Conservation (phyloP, 1,284 basidiomycete genomes). For the Pterulicium gracile region DNA sequence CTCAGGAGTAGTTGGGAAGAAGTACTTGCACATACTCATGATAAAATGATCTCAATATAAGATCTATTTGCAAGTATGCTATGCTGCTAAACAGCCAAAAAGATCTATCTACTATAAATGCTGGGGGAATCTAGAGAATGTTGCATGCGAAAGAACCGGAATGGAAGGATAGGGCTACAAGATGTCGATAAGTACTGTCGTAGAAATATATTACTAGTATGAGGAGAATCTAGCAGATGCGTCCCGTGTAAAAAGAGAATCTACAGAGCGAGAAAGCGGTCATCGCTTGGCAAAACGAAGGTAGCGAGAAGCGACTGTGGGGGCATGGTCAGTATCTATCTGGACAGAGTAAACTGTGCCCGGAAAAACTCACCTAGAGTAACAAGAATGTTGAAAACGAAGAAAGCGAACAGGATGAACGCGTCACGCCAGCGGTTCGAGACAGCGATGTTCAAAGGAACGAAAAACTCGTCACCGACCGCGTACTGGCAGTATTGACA, state of each 20-base stretch:
- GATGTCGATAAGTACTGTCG: background rate
- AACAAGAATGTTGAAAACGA: conserved; percentile 63
- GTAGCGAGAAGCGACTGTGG: conserved; percentile 58
- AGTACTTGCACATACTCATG: too few relatives aligned
- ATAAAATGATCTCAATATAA: too few relatives aligned
- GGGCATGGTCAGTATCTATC: too few relatives aligned
- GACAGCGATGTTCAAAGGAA: conserved; percentile 60
- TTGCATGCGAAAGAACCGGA: background rate
- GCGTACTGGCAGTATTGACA: conserved; percentile 72
- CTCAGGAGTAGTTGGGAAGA: too few relatives aligned
- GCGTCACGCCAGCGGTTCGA: conserved; percentile 62
- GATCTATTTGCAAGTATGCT: too few relatives aligned
- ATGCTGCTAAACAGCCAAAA: background rate
- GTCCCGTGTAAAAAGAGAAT: background rate
- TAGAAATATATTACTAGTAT: too few relatives aligned
- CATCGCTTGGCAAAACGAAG: conserved; percentile 61
- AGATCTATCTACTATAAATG: background rate
- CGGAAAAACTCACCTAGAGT: conserved; percentile 46
- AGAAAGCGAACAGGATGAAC: conserved; percentile 59
- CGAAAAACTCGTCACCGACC: conserved; percentile 64
- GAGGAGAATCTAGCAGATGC: too few relatives aligned
- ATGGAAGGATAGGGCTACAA: background rate
- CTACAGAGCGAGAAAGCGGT: conserved; percentile 5
- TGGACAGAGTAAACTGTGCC: too few relatives aligned
- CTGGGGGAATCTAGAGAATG: background rate